A percentile compares a stretch with the other conserved stretches of the same genome.
Evolutionary conservation across 2,329 filamentous ascomycete genomes (phyloP).

Genomic region (Sporothrix mexicana): DNA sequence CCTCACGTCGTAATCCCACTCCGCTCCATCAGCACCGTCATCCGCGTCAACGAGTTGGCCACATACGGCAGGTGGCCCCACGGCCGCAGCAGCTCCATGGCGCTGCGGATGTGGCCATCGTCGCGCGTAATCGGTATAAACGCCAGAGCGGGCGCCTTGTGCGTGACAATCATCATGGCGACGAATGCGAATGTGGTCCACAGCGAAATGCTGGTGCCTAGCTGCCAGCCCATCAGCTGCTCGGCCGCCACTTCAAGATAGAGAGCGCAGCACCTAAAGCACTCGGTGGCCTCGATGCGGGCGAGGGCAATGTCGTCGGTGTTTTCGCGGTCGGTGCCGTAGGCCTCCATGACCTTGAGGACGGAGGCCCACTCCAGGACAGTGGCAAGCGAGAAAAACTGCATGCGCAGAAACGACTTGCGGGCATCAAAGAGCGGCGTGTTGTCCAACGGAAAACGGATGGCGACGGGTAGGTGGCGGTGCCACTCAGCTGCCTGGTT

Average conservation of each 20-base stretch:
- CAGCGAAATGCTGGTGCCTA: constrained; percentile 31
- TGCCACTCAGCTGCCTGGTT: constrained; percentile 36
- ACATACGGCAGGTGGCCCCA: constrained; percentile 36
- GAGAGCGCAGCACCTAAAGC: constrained; percentile 28
- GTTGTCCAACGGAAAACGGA: constrained; percentile 36
- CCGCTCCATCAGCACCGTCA: constrained; percentile 34
- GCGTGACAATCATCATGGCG: constrained; percentile 33
- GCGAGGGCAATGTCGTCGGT: constrained; percentile 33
- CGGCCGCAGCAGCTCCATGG: constrained; percentile 32
- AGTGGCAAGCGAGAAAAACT: constrained; percentile 34
- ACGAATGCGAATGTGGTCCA: constrained; percentile 35
- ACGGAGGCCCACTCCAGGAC: constrained; percentile 36
- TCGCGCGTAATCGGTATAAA: constrained; percentile 35
- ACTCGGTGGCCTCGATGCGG: constrained; percentile 32
- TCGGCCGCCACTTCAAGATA: constrained; percentile 34
- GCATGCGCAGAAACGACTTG: constrained; percentile 35
- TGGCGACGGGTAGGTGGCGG: constrained; percentile 34
- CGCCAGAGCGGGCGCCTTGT: constrained; percentile 30
- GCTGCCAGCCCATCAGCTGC: constrained; percentile 34
- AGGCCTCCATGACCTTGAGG: constrained; percentile 35
- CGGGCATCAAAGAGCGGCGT: constrained; percentile 35
- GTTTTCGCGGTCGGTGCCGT: constrained; percentile 29
- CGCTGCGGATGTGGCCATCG: constrained; percentile 27
- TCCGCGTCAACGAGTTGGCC: constrained; percentile 29
- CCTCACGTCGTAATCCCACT: constrained; percentile 29